Evolutionary conservation across 495 filamentous ascomycete species (phyloP), one percentile per base, ranked within the genome.

Genomic region (Xylona heveae): DNA sequence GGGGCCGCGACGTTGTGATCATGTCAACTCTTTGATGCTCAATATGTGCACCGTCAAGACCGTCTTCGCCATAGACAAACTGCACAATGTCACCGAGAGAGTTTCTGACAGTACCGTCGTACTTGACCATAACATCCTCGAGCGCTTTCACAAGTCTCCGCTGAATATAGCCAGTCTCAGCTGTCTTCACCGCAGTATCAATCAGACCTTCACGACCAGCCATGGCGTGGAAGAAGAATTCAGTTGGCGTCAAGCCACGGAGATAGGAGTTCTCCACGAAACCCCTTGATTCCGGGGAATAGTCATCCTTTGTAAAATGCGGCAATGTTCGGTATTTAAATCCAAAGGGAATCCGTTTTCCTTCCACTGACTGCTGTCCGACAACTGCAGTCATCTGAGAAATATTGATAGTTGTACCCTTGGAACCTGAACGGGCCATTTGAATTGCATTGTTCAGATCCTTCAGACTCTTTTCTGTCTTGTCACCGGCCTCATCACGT

Each of bases 161-260:
- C 54, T 99, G 88, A 41, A 99, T 95, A 51, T 99, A 99, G 55
- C 88, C 88, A 25, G 88, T 99, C 48, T 99, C 88, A 21, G 88
- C 88, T 38, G 88, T 99, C 64, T 99, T 99, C 48, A 99, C 88
- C 43, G 88, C 88, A 14, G 88, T 99, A 67, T 99, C 88, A 43
- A 99, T 99, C 28, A 99, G 62, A 88, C 88, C 88, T 55, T 99
- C 88, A 58, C 88, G 74, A 78, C 88, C 88, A 57, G 88, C 88
- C 88, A 99, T 99, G 41, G 88, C 88, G 59, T 99, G 88, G 65
- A 99, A 99, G 62, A 92, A 99, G 53, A 95, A 99, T 43, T 99
- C 88, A 1, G 77, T 75, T 1, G 88, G 84, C 0, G 88, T 99
- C 37, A 99, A 57, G 22, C 88, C 88, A 61, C 88, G 78, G 18